A percentile compares a stretch with the other conserved stretches of the same genome.
These are phyloP conservation scores for Apiotrichum veenhuisii DNA, from an alignment of 1,284 basidiomycete genomes.

Conservation along the genomic window DNA sequence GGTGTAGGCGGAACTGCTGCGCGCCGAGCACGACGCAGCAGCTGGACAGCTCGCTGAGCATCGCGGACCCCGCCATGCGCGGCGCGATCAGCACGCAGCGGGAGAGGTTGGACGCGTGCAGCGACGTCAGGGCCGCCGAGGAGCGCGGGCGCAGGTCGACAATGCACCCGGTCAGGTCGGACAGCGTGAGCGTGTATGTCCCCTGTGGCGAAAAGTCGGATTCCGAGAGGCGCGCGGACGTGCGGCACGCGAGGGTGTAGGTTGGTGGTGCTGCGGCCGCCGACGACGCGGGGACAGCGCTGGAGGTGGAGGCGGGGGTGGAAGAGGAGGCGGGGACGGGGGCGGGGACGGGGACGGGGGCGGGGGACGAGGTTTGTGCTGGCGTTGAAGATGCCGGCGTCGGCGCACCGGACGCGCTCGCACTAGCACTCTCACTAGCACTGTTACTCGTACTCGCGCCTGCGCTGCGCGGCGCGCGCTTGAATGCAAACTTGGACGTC, in stretches of 20 bases:
- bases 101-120: constrained; percentile 60
- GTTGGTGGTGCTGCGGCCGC: constrained; percentile 9
- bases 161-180: constrained; percentile 54
- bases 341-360: too few species aligned
- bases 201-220: constrained; percentile 1
- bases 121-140: constrained; percentile 44
- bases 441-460: background rate
- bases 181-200: constrained; percentile 31
- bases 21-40: constrained; percentile 66
- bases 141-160: constrained; percentile 57
- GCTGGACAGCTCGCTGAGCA: constrained; percentile 60
- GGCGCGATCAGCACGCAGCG: constrained; percentile 61
- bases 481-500: constrained; percentile 66
- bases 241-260: constrained; percentile 52
- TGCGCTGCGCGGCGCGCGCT: constrained; percentile 49
- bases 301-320: constrained; percentile 6
- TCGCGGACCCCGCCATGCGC: constrained; percentile 61
- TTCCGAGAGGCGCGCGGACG: constrained; percentile 23
- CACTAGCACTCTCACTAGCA: constrained; percentile 39
- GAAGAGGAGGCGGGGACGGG: too few species aligned
- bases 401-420: too few species aligned
- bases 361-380: too few species aligned
- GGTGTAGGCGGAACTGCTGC: constrained; percentile 83
- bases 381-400: too few species aligned
- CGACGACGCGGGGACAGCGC: constrained; percentile 25